phyloP scores from a whole-genome alignment of 2,329 filamentous ascomycete species.

The Parastagonospora nodorum region DNA sequence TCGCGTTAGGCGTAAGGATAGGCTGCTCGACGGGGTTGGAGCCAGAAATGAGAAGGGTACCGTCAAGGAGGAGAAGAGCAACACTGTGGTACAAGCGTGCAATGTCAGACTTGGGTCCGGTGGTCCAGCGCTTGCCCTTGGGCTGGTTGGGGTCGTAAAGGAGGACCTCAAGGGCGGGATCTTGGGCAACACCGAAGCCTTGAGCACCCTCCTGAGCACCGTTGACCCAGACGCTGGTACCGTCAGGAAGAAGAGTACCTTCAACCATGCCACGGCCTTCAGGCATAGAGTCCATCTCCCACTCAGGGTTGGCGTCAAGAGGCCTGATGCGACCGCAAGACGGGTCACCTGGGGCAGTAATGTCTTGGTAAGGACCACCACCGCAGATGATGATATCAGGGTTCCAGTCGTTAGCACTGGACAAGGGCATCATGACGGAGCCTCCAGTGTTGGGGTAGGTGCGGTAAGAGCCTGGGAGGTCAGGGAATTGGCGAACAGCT shows the following conservation, averaged over 20 bases:
- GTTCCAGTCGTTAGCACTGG: conserved; percentile 57
- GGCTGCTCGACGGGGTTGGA: conserved; percentile 66
- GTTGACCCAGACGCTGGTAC: conserved; percentile 67
- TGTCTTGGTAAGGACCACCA: conserved; percentile 64
- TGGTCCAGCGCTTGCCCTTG: conserved; percentile 57
- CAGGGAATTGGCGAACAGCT: conserved; percentile 55
- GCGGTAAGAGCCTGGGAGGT: conserved; percentile 61
- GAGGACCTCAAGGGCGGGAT: conserved; percentile 61
- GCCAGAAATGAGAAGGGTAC: conserved; percentile 63
- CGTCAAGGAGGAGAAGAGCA: conserved; percentile 63
- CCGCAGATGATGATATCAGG: conserved; percentile 64
- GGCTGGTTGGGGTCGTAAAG: conserved; percentile 62
- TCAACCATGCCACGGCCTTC: conserved; percentile 66
- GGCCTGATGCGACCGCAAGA: conserved; percentile 63
- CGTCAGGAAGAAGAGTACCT: conserved; percentile 63
- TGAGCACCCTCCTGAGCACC: conserved; percentile 63
- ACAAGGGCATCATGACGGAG: conserved; percentile 61
- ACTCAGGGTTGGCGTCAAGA: conserved; percentile 53
- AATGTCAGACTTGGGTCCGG: conserved; percentile 51
- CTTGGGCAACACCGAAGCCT: conserved; percentile 62
- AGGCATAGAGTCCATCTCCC: conserved; percentile 65
- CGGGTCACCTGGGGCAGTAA: conserved; percentile 62
- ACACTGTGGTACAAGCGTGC: conserved; percentile 64
- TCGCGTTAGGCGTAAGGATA: conserved; percentile 50
- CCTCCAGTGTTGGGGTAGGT: conserved; percentile 67